Base-by-base conservation (phyloP, 805 yeast species). In the Candida rishiriensis region DNA sequence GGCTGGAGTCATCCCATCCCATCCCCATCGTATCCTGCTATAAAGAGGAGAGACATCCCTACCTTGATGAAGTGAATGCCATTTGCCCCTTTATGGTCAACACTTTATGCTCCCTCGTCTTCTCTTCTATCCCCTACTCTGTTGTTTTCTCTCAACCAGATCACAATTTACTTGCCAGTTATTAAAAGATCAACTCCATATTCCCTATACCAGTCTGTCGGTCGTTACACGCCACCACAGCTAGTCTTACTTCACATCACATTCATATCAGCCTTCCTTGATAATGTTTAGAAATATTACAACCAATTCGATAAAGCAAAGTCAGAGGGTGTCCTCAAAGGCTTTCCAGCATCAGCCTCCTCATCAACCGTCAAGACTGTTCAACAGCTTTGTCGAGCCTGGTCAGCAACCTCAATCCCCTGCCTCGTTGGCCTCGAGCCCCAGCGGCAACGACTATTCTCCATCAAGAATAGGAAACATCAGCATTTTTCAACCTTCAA, bases 251-350 rank as follows among this genome's bases (percentile, higher is more conserved):
- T n/a, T n/a, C n/a, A n/a, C 33, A 30, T 30, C 14, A 30, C 33
- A n/a, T n/a, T 30, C 33, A 13, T 9, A 5, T 6, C 5, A 30
- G 13, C 33, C 31, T 10, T 12, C 12, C 10, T 29, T 30, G 14
- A 16, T 3, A 26, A 63, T 63, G 67, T 50, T 63, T n/a, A 63
- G 66, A 54, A 43, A 59, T 17, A 35, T 62, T 34, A 60, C 65
- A 9, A 34, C 60, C 15, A 54, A 47, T 29, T 60, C 65, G 14
- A 44, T 62, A 33, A 61, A 60, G 34, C 67, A 63, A 44, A 57
- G 65, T 15, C 67, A 63, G 38, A 50, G 66, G 44, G 65, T 55
- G 34, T 57, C 65, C 10, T 42, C 63, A 12, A 63, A 61, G 48
- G 65, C 65, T 5, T 39, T 61, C 28, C 66, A 58, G 35, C 66